Evolutionary conservation across 2,329 filamentous ascomycete genomes (phyloP), one percentile per base, ranked within the genome.

Genomic region (Colletotrichum lupini): DNA sequence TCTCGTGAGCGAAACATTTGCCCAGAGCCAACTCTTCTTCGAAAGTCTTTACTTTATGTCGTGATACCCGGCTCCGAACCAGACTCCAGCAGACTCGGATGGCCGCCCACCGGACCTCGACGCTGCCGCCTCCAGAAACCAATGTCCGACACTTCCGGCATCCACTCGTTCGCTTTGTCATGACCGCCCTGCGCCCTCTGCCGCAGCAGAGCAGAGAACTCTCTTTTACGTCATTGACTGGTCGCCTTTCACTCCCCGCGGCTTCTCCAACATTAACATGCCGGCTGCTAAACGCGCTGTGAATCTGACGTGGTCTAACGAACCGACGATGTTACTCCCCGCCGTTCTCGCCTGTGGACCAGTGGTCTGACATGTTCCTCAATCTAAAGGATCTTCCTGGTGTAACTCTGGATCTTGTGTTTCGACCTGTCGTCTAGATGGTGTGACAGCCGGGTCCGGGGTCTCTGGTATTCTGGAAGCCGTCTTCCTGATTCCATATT

Each of bases 91-190:
- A 58, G 35, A 35, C 56, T 61, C 60, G 56, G 35, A 24, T 26
- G 60, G 32, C 66, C 67, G 70, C 16, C 46, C 56, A 64, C 53
- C 56, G 56, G 46, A 32, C 60, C 16, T 60, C 35, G 30, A 56
- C 46, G 35, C 32, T 61, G 64, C 55, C 66, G 7, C 42, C 32
- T n/a, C 26, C 66, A 66, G 60, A 56, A 70, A 66, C 61, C 60
- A 70, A 73, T 28, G 6, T 61, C 71, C 71, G 71, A 71, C 67
- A 71, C 56, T 66, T 73, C 71, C 71, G 67, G 37, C 60, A 57
- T 53, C 67, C 71, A 60, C 60, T 61, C 60, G 46, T 70, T 49
- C 49, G 60, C 42, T 16, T 69, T n/a, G 59, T 32, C 32, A 19
- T 28, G 46, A 24, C 65, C 58, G 53, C 53, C 58, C 58, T 69